Evolutionary conservation across 768 basidiomycete species (phyloP).

Genomic region (Pleurotus citrinopileatus): DNA sequence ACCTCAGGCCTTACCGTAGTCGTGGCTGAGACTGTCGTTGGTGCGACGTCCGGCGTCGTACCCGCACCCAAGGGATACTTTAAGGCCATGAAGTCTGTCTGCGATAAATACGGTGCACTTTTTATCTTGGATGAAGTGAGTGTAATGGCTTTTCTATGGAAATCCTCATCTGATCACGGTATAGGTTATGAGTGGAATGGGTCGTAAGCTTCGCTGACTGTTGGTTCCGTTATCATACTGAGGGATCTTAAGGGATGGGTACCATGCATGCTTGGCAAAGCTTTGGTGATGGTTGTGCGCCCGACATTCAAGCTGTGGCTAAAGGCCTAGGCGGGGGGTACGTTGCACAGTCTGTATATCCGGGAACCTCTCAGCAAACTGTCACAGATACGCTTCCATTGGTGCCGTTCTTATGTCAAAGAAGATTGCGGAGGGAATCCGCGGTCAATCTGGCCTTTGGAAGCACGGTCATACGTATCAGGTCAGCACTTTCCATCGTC

Average conservation of each 20-base stretch:
- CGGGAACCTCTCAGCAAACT: neutral
- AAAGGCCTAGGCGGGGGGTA: slow-evolving; percentile 91
- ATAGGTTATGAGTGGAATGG: slow-evolving; percentile 86
- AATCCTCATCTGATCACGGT: neutral
- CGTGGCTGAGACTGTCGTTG: slow-evolving; percentile 84
- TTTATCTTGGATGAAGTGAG: slow-evolving; percentile 84
- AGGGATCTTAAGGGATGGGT: slow-evolving; percentile 67
- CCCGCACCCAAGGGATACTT: slow-evolving; percentile 84
- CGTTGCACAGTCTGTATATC: slow-evolving; percentile 17
- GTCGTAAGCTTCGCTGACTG: slow-evolving; percentile 48
- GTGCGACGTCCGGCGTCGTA: slow-evolving; percentile 78
- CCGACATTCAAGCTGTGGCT: slow-evolving; percentile 86
- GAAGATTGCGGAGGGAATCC: slow-evolving; percentile 67
- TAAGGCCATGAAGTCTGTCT: slow-evolving; percentile 79
- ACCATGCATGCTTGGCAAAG: slow-evolving; percentile 86
- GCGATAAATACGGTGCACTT: slow-evolving; percentile 71
- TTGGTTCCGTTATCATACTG: neutral
- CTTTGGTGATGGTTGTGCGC: slow-evolving; percentile 71
- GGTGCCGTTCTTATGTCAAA: slow-evolving; percentile 79
- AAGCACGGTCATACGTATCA: slow-evolving; percentile 89
- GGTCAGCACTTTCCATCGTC: slow-evolving; percentile 28
- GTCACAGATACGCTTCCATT: slow-evolving; percentile 69
- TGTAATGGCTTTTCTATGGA: neutral
- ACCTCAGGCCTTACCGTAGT: slow-evolving; percentile 38
- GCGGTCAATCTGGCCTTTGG: slow-evolving; percentile 65